These are phyloP conservation scores for Chlorella sp. DNA, from an alignment of 139 green algal genomes.

Conservation along the genomic window DNA sequence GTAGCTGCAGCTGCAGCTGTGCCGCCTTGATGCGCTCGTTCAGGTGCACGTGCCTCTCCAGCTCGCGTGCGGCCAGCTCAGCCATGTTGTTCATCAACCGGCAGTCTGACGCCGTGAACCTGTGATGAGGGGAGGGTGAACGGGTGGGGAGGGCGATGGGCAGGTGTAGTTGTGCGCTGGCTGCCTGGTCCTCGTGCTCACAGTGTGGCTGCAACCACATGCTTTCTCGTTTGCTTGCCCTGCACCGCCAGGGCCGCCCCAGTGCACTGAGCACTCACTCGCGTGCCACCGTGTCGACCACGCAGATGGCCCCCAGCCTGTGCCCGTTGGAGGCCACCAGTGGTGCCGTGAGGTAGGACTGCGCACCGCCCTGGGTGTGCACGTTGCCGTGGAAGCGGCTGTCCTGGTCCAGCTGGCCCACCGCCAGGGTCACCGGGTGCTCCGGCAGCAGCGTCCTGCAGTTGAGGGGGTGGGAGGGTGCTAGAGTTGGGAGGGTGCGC, in stretches of 20 bases:
- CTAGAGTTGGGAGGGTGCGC: too few species aligned
- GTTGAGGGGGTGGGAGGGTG: too few species aligned
- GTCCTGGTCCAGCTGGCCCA: constrained; percentile 46
- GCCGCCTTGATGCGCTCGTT: too few species aligned
- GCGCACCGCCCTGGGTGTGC: constrained; percentile 27
- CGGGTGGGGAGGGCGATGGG: too few species aligned
- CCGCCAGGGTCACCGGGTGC: constrained; percentile 44
- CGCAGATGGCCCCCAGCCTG: constrained; percentile 54
- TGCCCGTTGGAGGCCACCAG: constrained; percentile 54
- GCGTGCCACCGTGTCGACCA: constrained; percentile 59
- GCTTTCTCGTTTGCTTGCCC: too few species aligned
- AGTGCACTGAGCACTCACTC: too few species aligned
- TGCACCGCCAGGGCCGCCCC: too few species aligned
- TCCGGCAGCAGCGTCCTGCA: constrained; percentile 47
- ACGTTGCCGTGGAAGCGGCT: constrained; percentile 55
- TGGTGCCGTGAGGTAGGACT: constrained; percentile 68
- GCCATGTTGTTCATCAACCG: constrained; percentile 68
- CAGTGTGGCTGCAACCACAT: too few species aligned
- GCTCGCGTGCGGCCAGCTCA: constrained; percentile 60
- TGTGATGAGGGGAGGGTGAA: too few species aligned
- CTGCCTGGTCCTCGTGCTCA: too few species aligned
- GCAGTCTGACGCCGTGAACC: constrained; percentile 33
- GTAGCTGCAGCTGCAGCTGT: too few species aligned
- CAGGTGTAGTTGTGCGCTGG: too few species aligned
- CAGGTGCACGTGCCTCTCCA: constrained; percentile 46